A percentile compares a stretch with the other conserved stretches of the same genome.
Conservation (phyloP, 225 moss, liverwort and hornwort species). For the Physcomitrellopsis africana region DNA sequence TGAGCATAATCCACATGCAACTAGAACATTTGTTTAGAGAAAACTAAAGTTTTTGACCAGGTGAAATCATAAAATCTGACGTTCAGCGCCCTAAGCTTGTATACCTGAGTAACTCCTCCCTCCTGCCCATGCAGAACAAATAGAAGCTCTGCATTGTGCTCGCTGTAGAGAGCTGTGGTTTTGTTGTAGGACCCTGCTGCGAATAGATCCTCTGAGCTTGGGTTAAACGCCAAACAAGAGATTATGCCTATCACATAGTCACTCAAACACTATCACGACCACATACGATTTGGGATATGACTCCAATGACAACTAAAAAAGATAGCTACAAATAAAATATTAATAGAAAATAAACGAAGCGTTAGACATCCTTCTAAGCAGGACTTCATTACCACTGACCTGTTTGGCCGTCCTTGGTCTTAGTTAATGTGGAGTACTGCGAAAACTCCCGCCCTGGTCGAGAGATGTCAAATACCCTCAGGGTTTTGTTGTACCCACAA, state of each 20-base stretch:
- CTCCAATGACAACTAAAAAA: background rate
- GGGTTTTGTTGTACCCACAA: conserved; percentile 92
- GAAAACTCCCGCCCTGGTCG: conserved; percentile 92
- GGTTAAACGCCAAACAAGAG: conserved; percentile 86
- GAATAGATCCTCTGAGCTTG: conserved; percentile 71
- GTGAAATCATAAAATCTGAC: background rate
- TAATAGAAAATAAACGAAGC: background rate
- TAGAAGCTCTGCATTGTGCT: conserved; percentile 84
- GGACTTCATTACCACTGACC: conserved; percentile 41
- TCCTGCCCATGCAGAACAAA: conserved; percentile 98
- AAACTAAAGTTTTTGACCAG: background rate
- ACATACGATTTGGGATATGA: background rate
- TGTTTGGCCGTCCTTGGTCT: conserved; percentile 90
- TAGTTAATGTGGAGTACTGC: conserved; percentile 85
- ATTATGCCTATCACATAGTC: conserved; percentile 76
- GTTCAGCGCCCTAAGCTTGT: conserved; percentile 1
- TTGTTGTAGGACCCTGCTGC: conserved; percentile 94
- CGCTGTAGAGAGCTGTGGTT: conserved; percentile 89
- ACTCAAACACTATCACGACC: background rate
- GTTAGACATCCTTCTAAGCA: background rate
- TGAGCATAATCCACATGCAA: background rate
- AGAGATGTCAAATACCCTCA: conserved; percentile 90
- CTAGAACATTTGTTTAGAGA: background rate
- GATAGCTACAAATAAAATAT: background rate
- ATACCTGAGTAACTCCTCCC: conserved; percentile 97